These are phyloP conservation scores for Mortierella sp. DNA, from an alignment of 371 early-diverging fungal genomes.

Conservation along the genomic window DNA sequence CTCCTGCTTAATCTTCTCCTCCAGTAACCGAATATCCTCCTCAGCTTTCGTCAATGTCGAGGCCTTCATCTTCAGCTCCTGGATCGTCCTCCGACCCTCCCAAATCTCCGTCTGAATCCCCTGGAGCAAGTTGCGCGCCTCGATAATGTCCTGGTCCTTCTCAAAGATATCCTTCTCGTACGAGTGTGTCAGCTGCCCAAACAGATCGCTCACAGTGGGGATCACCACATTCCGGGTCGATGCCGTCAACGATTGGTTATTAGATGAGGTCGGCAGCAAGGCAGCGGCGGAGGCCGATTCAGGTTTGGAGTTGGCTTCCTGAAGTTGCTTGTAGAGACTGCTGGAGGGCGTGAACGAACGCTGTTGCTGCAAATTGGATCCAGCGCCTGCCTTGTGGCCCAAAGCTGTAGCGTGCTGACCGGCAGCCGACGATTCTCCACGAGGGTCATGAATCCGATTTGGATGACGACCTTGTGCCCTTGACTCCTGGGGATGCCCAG, in stretches of 20 bases:
- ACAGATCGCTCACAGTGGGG: constrained; percentile 49
- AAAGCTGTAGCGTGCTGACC: background rate
- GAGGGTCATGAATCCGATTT: background rate
- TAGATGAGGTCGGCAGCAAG: background rate
- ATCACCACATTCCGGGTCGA: constrained; percentile 31
- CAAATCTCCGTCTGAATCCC: constrained; percentile 45
- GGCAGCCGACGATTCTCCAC: background rate
- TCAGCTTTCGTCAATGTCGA: constrained; percentile 25
- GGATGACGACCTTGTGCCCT: background rate
- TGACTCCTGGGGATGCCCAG: background rate
- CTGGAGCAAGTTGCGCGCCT: constrained; percentile 46
- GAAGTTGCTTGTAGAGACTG: constrained; percentile 24
- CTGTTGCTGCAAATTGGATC: background rate
- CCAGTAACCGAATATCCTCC: constrained; percentile 35
- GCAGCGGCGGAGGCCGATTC: background rate
- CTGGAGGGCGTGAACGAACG: background rate
- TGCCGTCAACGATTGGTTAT: background rate
- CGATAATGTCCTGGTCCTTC: constrained; percentile 68
- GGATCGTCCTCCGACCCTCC: constrained; percentile 43
- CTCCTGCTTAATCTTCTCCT: constrained; percentile 41
- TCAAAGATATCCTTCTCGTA: constrained; percentile 68
- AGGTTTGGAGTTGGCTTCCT: constrained; percentile 30
- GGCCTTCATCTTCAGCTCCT: constrained; percentile 29
- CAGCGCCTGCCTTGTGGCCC: background rate
- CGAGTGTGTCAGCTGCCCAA: constrained; percentile 51